Percentiles rank a stretch among this genome's conserved stretches.
Conservation (phyloP, 768 basidiomycete species). For the Clitopilus hobsonii region DNA sequence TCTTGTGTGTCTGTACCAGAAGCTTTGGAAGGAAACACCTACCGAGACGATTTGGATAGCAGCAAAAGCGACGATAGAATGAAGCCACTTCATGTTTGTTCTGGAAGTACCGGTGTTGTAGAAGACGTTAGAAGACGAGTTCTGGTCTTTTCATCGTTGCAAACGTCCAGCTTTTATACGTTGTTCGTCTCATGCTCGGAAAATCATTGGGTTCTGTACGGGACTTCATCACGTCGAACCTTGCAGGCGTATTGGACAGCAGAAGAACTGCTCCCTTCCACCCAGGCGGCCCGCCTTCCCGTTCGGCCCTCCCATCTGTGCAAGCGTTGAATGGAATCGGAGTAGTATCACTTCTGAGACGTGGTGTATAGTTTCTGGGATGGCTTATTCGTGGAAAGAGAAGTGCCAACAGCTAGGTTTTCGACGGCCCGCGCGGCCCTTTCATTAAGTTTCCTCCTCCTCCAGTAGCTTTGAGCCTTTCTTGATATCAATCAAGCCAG, state of each 20-base stretch:
- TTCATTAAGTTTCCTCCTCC: no score
- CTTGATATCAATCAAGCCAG: no score
- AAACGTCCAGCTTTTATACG: constrained; percentile 6
- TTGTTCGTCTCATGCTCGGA: neutral
- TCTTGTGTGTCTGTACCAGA: neutral
- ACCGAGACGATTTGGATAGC: constrained; percentile 25
- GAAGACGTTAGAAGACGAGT: neutral
- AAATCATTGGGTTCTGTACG: constrained; percentile 4
- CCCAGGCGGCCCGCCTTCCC: constrained; percentile 7
- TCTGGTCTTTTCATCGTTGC: constrained; percentile 1
- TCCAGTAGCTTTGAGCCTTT: no score
- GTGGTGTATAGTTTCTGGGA: neutral
- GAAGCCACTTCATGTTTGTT: constrained; percentile 27
- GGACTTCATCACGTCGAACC: neutral
- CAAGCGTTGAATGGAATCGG: neutral
- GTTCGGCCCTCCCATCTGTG: constrained; percentile 4
- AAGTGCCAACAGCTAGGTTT: neutral
- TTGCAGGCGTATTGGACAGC: neutral
- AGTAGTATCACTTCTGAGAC: neutral
- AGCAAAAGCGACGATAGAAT: constrained; percentile 25
- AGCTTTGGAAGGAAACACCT: constrained; percentile 2
- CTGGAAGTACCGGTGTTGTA: constrained; percentile 1
- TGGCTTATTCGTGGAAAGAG: neutral
- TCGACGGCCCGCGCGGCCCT: neutral
- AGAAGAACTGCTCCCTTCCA: constrained; percentile 1